Base-by-base conservation (phyloP, 352 stramenopile species). In the Pythium guiyangense region DNA sequence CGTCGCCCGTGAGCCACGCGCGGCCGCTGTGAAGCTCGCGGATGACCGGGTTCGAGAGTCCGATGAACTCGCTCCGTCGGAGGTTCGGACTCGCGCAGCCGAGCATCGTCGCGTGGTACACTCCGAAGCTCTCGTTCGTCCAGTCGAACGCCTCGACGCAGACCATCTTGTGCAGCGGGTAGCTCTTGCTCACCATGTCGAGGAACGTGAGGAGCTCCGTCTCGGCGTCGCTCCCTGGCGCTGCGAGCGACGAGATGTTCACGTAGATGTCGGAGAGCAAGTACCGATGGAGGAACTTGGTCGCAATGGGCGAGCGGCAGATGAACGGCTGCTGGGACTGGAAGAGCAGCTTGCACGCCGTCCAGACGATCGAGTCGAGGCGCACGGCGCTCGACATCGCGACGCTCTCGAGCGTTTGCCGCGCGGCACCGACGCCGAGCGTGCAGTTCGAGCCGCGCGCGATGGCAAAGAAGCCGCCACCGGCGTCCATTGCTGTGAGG, bases 291-390 rank as follows among this genome's bases (percentile, higher is more conserved):
- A 67, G 26, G 39, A 64, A 72, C 35, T 63, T 60, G 50, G 27
- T 54, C 2, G 69, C 61, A 22, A 72, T 66, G 44, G 59, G 51
- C 14, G 46, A 45, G 17, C 61, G 61, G n/a, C 65, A 72, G 20
- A 72, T 53, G n/a, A 59, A 53, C n/a, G 61, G 65, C 6, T 59
- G 62, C 20, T 62, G 65, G 20, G 62, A 52, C 18, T 57, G 49
- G 34, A 61, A 62, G 3, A 70, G 51, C 39, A 72, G 50, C 26
- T 59, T 52, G 43, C 65, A 72, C 18, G 49, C 57, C 0, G 57
- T 62, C 65, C 65, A 72, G 31, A 62, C 61, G 43, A 72, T 66
- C n/a, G 65, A 61, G 50, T 69, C 65, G 6, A 60, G 27, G 1
- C 65, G 57, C 40, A 66, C 51, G 11, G 51, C 57, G 34, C 61